phyloP scores from a whole-genome alignment of 2,329 filamentous ascomycete genomes.

The Penicillium sp. region DNA sequence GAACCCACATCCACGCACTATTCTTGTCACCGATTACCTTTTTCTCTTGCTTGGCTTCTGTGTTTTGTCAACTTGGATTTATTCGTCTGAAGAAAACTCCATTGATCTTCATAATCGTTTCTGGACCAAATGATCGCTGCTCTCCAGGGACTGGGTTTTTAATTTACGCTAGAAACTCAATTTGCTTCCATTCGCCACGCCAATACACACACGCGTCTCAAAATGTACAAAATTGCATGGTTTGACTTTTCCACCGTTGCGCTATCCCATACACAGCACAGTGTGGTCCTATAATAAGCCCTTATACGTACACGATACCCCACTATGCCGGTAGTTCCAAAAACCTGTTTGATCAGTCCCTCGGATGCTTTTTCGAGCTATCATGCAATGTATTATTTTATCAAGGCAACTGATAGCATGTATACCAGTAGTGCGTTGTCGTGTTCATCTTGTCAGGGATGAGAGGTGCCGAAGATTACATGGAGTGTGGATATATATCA shows the following conservation, averaged over 20 bases:
- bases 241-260: constrained; percentile 20
- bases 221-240: constrained; percentile 12
- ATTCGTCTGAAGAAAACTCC: neutral
- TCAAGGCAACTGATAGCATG: neutral
- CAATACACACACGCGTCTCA: constrained; percentile 9
- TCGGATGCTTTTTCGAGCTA: neutral
- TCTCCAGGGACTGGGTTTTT: neutral
- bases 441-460: neutral
- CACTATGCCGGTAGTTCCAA: neutral
- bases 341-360: constrained; percentile 1
- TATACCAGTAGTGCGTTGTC: neutral
- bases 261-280: constrained; percentile 12
- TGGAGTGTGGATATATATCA: neutral
- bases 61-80: neutral
- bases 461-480: neutral
- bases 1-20: constrained; percentile 5
- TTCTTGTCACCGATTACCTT: neutral
- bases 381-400: neutral
- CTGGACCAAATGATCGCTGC: neutral
- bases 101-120: constrained; percentile 4
- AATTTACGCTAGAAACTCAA: constrained; percentile 11
- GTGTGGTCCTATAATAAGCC: constrained; percentile 8
- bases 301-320: neutral
- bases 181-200: constrained; percentile 6
- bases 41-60: neutral